Conservation (phyloP, 2,329 filamentous ascomycete genomes). For the Botrytis fabae region DNA sequence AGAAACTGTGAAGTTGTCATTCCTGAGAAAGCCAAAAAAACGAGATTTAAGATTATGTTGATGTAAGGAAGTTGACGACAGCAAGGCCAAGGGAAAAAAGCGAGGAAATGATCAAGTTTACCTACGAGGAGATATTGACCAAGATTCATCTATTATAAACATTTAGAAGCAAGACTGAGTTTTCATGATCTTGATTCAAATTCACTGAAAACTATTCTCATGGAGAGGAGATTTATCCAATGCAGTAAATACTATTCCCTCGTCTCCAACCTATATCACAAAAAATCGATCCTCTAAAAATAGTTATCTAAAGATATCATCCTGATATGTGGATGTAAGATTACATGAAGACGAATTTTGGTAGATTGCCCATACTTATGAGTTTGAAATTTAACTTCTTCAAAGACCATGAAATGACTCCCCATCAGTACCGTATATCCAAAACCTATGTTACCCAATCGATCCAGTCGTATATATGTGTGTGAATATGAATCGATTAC, state of each 20-base stretch:
- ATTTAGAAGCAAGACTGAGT: not conserved
- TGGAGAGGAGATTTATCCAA: not conserved
- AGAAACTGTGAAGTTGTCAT: not conserved
- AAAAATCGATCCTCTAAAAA: not conserved
- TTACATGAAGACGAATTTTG: not conserved
- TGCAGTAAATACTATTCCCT: not conserved
- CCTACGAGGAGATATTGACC: not conserved
- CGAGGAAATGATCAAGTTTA: not conserved
- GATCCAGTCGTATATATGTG: not conserved
- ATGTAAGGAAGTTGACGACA: not conserved
- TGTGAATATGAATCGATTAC: not conserved
- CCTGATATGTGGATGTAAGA: not conserved
- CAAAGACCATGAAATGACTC: not conserved
- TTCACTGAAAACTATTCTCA: not conserved
- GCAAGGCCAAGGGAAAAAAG: not conserved
- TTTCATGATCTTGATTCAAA: not conserved
- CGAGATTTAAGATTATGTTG: not conserved
- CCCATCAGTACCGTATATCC: not conserved
- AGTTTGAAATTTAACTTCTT: not conserved
- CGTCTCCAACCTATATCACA: not conserved
- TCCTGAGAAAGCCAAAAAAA: not conserved
- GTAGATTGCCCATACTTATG: not conserved
- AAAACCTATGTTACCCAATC: not conserved
- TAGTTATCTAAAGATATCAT: not conserved
- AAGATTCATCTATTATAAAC: not conserved